Evolutionary conservation across 202 grass and related monocot species (phyloP), one percentile per base, ranked within the genome.

Genomic region (Cymbopogon flexuosus): DNA sequence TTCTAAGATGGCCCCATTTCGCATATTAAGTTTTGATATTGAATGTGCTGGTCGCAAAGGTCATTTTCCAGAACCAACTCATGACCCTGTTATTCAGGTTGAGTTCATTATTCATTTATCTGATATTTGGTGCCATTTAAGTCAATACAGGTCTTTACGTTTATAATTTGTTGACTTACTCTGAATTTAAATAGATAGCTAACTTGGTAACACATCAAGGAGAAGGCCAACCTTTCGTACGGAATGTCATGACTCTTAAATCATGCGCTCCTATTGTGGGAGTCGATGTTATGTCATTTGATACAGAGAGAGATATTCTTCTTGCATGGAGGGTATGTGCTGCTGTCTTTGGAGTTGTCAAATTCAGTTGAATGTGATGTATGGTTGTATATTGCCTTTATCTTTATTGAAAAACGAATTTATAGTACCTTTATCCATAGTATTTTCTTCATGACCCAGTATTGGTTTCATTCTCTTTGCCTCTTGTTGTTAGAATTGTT

Each of bases 31-130:
- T 88, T 97, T 97, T 79, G 95, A 97, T 86, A 97, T 97, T 72
- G 95, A 97, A 81, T 97, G 95, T 86, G 92, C 90, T 1, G 90
- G 95, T 51, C 95, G 92, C 79, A 97, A 97, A 92, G 92, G 95
- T 30, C 92, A 87, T 76, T 97, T 97, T 79, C 95, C 92, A 73
- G 95, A 97, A 78, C 92, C 95, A 89, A 94, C 84, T 88, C 90
- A 97, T 89, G 95, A 97, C 80, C 95, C 95, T 75, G 88, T 97
- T 70, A 97, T 97, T 89, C 95, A 97, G 95, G 95, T 97, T 69
- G 81, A 35, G 83, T 86, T 82, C 59, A 72, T 75, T 79, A 71
- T 39, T 84, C 37, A 31, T 72, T 43, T 74, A 49, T 65, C 58
- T 65, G 11, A 49, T 66, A 61, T 35, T 52, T 65, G 2, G 33